Base-by-base conservation (phyloP, 441 rosid species). In the Kokia cookei region DNA sequence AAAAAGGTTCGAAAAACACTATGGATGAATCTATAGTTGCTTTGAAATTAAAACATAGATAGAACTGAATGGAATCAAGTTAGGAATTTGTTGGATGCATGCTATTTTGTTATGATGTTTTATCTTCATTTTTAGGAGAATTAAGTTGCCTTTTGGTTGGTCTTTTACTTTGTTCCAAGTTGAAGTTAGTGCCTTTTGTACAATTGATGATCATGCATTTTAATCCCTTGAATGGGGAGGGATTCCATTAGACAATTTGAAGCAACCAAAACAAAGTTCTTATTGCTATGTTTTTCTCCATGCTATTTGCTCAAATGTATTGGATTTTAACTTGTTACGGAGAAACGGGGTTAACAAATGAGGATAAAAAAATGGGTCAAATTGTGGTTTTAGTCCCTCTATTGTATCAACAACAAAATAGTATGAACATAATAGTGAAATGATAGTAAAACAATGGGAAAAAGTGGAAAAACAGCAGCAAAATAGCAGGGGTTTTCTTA, bases 181-280 rank as follows among this genome's bases (percentile, higher is more conserved):
- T 69, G 54, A 78, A 73, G 66, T 69, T 12, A 73, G 78, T 76
- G 80, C 72, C 66, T 75, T 75, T 50, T 76, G 79, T 76, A 65
- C 60, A 75, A 76, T 82, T 73, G 60, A 67, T 69, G 63, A 73
- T 81, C 77, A 61, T 54, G 43, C 81, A 12, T 40, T 73, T 76
- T 29, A 48, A 48, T 63, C 50, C 43, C 60, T 51, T 29, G 4
- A 50, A 2, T 2, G 5, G 43, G 43, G 10, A 7, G 60, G 45
- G 27, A 27, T 69, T 51, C 40, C 45, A 69, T 43, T 65, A 0
- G 32, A 22, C 69, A 65, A 2, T 43, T 65, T 65, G 5, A 42
- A 42, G 69, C 17, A 42, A 5, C 43, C 43, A 65, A 65, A 64
- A 64, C 43, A 64, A 22, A 22, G 22, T 5, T 43, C 51, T 65